phyloP scores from a whole-genome alignment of 257 asterid species.

The Petunia secreta region DNA sequence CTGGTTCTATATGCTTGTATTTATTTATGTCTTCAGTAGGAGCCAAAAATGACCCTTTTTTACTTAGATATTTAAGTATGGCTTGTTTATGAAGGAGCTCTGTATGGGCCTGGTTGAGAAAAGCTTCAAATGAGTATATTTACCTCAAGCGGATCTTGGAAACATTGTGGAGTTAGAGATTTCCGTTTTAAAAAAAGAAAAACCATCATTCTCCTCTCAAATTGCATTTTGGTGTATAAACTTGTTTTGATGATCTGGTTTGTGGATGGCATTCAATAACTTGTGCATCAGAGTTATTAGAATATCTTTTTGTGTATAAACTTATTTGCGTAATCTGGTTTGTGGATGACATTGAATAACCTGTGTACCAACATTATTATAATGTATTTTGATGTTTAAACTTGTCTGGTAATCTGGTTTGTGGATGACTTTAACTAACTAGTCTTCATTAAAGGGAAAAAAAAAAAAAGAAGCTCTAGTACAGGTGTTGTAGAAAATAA shows the following conservation, averaged over 20 bases:
- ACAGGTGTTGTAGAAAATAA: not conserved
- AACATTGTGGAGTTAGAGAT: not conserved
- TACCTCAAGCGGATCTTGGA: slow-evolving; percentile 1
- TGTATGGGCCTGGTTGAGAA: not conserved
- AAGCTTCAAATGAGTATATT: slow-evolving; percentile 8
- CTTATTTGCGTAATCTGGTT: not conserved
- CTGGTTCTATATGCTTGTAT: not conserved
- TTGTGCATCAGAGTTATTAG: not conserved
- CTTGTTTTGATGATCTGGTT: not conserved
- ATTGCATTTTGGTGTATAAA: not conserved
- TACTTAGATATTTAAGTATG: slow-evolving; percentile 1
- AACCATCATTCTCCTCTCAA: not conserved
- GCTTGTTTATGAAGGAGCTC: slow-evolving; percentile 8
- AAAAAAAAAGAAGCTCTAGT: not conserved
- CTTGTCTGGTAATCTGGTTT: not conserved
- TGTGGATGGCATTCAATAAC: not conserved
- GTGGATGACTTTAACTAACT: not conserved
- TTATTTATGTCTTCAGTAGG: not conserved
- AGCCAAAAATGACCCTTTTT: not conserved
- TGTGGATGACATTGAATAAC: not conserved
- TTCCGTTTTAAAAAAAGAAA: not conserved
- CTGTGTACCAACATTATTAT: not conserved
- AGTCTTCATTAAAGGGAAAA: not conserved
- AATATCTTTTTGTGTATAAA: not conserved
- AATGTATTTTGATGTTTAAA: not conserved